phyloP scores from a whole-genome alignment of 805 yeast species.

The Saturnispora bothae region DNA sequence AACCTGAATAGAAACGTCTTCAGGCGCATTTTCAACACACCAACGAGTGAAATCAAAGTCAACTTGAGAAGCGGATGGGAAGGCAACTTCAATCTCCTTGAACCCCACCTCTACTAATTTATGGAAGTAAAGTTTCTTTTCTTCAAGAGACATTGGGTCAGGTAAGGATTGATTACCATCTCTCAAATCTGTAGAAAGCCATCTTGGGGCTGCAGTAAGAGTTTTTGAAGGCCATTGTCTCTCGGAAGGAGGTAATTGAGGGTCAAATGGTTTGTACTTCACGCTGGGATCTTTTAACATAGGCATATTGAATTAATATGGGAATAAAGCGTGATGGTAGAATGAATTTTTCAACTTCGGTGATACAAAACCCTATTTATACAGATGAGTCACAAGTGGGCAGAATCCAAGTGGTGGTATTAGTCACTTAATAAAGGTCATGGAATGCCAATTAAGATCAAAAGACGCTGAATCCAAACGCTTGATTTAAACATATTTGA shows the following conservation, averaged over 20 bases:
- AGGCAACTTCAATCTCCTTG: slow-evolving; percentile 72
- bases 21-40: slow-evolving; percentile 71
- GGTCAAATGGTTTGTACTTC: slow-evolving; percentile 49
- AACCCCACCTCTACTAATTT: slow-evolving; percentile 64
- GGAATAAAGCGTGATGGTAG: no score
- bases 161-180: slow-evolving; percentile 78
- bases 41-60: slow-evolving; percentile 75
- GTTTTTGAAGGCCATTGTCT: slow-evolving; percentile 64
- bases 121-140: slow-evolving; percentile 65
- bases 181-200: slow-evolving; percentile 72
- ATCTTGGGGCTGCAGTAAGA: slow-evolving; percentile 63
- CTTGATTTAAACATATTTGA: no score
- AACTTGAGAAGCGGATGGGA: slow-evolving; percentile 75
- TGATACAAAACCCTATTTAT: no score
- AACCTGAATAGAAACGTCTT: slow-evolving; percentile 63
- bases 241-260: slow-evolving; percentile 44
- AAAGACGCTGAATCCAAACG: no score
- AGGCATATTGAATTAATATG: no score
- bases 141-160: slow-evolving; percentile 70
- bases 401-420: no score
- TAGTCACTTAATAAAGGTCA: no score
- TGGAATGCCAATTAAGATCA: no score
- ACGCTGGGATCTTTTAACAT: slow-evolving; percentile 65
- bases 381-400: no score
- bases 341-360: no score